Evolutionary conservation across 106 monocot species (phyloP), one percentile per base, ranked within the genome.

Genomic region (Hemerocallis citrina): DNA sequence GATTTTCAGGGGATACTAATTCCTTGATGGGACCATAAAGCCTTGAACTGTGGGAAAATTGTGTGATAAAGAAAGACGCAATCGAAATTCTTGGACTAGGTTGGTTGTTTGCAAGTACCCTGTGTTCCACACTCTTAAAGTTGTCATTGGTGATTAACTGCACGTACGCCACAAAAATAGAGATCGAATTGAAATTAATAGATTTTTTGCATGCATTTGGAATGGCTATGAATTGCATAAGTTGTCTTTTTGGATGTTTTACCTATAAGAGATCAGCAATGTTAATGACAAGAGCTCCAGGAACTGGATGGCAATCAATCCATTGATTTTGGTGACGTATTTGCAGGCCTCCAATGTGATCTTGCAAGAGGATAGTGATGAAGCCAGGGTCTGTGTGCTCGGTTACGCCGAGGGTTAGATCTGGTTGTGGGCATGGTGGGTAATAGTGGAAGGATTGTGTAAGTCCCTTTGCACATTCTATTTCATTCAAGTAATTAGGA

Each of bases 181-280:
- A 44, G 43, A 44, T 3, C 12, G 2, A 44, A n/a, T 44, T 17
- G 17, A 0, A 44, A 17, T 17, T 44, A 44, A 44, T 14, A 44
- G 5, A 17, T 44, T n/a, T n/a, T n/a, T n/a, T n/a, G n/a, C n/a
- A n/a, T 38, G 37, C 37, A 38, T 6, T 38, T 38, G 37, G 37
- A 11, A 5, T 38, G 37, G 37, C 37, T 38, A 38, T 6, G 37
- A 11, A 38, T 38, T 11, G 37, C 37, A 38, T 11, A 38, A 11
- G 37, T 38, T 38, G 5, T 38, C 37, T 38, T 6, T 5, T 38
- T 38, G 14, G 49, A 6, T 21, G 22, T 2, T 16, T 8, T 34
- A 82, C 85, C 79, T 91, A 85, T 14, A 85, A 32, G 24, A 91
- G 82, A 65, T 91, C 85, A 0, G 62, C 90, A 16, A 91, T 61